These are phyloP conservation scores for Thielaviopsis musarum DNA, from an alignment of 2,329 filamentous ascomycete genomes.

Conservation along the genomic window DNA sequence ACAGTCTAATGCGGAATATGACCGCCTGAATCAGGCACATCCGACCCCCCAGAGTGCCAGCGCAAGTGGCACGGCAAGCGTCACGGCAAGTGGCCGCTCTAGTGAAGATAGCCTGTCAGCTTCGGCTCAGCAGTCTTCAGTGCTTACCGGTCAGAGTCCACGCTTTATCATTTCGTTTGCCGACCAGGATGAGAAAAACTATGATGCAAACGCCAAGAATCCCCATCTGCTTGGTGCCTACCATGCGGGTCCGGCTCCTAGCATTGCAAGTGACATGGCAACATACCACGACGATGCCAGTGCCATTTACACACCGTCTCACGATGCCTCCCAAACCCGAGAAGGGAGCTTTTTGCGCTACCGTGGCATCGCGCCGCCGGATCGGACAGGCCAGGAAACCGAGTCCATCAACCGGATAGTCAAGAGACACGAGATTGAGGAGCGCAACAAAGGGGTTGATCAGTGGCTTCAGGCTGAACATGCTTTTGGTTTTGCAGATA, in stretches of 20 bases:
- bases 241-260: background rate
- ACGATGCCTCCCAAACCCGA: background rate
- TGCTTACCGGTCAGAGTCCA: background rate
- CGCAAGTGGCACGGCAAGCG: background rate
- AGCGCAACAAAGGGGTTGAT: conserved; percentile 33
- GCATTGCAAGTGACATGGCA: conserved; percentile 8
- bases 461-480: conserved; percentile 27
- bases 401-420: conserved; percentile 33
- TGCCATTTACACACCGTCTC: background rate
- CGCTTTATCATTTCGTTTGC: background rate
- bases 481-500: background rate
- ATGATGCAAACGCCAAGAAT: background rate
- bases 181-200: background rate
- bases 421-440: conserved; percentile 23
- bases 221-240: background rate
- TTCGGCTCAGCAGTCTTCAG: background rate
- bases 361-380: conserved; percentile 4
- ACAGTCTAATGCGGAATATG: background rate
- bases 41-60: background rate
- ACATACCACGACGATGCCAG: conserved; percentile 7
- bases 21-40: background rate
- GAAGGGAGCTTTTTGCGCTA: background rate
- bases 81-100: background rate
- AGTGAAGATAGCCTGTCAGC: background rate
- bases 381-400: conserved; percentile 15